Base-by-base conservation (phyloP, 805 yeast species). In the Pichia gijzeniarum region DNA sequence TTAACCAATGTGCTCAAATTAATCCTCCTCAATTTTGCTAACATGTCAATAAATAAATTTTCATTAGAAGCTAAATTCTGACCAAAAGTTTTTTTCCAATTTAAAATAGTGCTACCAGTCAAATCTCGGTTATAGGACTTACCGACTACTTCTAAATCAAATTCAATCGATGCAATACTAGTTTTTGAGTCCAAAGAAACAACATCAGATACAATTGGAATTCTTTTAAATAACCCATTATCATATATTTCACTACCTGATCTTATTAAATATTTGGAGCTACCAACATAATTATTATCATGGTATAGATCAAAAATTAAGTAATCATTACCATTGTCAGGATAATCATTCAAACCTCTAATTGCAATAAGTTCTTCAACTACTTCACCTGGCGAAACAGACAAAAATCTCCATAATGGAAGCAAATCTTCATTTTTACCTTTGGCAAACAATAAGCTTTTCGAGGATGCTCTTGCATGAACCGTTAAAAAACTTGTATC, bases 341-440 rank as follows among this genome's bases (percentile, higher is more conserved):
- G 57, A 14, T n/a, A 13, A 6, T 42, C 36, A 5, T 38, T 42
- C 6, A 85, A 64, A 35, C 85, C 85, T 49, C 75, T 70, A 14
- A 86, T 69, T 56, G 78, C 78, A 38, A 88, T 73, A 31, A 76
- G 69, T 60, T 87, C 95, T 31, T 90, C 85, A 46, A 87, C 69
- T 13, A 71, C 69, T 63, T 88, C 96, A 35, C 76, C 81, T 1
- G 87, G 79, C 52, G 73, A 70, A 12, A 84, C 86, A 2, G 91
- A 79, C 9, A 85, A 73, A 55, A 88, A 85, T 44, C 76, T 78
- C 95, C 95, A 87, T 7, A 62, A 50, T 21, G 68, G 60, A 35
- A 65, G 61, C 9, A 71, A 72, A 14, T 62, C 59, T 56, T 79
- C 86, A 61, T 82, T 82, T 0, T 85, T 73, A 12, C 85, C 87